Evolutionary conservation across 139 green algal species (phyloP).

Genomic region (Chlamydomonas asymmetrica): DNA sequence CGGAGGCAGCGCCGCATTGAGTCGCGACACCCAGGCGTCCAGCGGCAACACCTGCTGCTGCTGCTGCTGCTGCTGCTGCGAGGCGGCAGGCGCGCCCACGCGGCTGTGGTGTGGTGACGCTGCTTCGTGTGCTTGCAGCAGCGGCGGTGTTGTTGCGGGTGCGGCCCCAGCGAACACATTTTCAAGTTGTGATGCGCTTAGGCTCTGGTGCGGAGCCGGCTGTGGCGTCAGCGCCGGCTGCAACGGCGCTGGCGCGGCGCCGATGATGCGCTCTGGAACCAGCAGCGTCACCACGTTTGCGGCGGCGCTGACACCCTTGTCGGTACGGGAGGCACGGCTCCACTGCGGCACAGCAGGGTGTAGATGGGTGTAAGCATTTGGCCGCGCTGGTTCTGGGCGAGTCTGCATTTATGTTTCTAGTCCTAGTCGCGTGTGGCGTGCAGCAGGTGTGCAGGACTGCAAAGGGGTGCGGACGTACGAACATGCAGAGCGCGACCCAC

Average conservation of each 20-base stretch:
- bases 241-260: slow-evolving; percentile 1
- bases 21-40: background rate
- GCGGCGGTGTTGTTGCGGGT: no score
- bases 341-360: slow-evolving; percentile 54
- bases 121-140: background rate
- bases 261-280: background rate
- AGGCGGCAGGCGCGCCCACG: background rate
- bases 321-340: slow-evolving; percentile 87
- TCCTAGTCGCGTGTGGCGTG: no score
- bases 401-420: no score
- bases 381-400: no score
- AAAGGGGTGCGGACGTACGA: no score
- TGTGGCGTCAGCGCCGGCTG: background rate
- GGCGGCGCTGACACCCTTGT: slow-evolving; percentile 92
- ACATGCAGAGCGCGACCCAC: no score
- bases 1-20: slow-evolving; percentile 23
- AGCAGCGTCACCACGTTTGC: slow-evolving; percentile 42
- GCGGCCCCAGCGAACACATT: no score
- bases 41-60: background rate
- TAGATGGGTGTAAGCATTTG: background rate
- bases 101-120: background rate
- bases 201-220: background rate
- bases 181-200: no score
- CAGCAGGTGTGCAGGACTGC: no score
- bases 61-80: background rate